Conservation (phyloP, 2,329 filamentous ascomycete genomes). For the Colletotrichum coccodes region DNA sequence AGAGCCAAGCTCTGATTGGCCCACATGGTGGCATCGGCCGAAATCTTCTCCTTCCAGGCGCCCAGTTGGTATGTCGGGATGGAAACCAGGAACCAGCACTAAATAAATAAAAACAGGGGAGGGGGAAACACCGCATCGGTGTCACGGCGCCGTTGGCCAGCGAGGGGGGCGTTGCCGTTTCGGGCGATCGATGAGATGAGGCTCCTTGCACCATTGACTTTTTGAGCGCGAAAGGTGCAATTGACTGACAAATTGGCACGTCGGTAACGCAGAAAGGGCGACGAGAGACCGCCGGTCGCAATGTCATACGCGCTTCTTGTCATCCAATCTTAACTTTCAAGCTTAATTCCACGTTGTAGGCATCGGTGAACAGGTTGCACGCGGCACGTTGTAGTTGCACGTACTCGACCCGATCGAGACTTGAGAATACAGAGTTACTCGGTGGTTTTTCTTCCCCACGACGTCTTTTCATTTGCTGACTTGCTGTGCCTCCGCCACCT, state of each 20-base stretch:
- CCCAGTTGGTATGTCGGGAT: not conserved
- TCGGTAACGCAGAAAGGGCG: not conserved
- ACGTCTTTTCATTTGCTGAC: not conserved
- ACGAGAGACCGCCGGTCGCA: slow-evolving; percentile 13
- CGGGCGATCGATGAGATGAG: slow-evolving; percentile 13
- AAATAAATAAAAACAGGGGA: not conserved
- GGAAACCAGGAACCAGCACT: not conserved
- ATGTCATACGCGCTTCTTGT: slow-evolving; percentile 26
- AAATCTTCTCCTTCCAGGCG: not conserved
- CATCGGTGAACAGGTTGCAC: not conserved
- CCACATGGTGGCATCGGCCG: not conserved
- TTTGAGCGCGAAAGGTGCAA: not conserved
- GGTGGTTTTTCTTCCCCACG: not conserved
- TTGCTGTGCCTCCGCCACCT: slow-evolving; percentile 4
- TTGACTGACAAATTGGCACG: slow-evolving; percentile 7
- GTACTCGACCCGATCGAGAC: not conserved
- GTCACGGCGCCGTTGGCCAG: not conserved
- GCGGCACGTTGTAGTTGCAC: not conserved
- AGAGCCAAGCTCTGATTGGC: not conserved
- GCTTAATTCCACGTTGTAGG: slow-evolving; percentile 28
- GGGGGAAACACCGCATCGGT: not conserved
- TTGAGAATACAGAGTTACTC: not conserved
- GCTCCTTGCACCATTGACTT: slow-evolving; percentile 1
- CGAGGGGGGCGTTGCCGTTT: slow-evolving; percentile 8
- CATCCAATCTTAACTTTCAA: slow-evolving; percentile 31